A percentile compares a stretch with the other conserved stretches of the same genome.
Evolutionary conservation across 768 basidiomycete genomes (phyloP).

Genomic region (Boletus rufocinnamomeus): DNA sequence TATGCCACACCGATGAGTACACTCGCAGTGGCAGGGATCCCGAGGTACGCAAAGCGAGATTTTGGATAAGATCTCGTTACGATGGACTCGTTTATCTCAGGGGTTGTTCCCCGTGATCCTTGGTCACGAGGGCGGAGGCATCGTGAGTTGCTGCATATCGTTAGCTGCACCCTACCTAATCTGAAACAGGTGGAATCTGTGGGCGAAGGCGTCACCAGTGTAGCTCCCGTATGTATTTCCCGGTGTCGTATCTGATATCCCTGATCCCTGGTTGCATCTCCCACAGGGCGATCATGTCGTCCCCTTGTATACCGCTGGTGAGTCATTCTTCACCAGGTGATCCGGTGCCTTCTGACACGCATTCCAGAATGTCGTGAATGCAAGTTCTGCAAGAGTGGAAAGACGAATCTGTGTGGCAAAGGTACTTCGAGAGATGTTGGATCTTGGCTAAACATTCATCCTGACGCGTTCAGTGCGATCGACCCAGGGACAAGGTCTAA

Average conservation of each 20-base stretch:
- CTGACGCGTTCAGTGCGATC: slow-evolving; percentile 63
- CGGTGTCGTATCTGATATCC: not conserved
- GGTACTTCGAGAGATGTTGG: slow-evolving; percentile 45
- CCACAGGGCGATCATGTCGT: slow-evolving; percentile 91
- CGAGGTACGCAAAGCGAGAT: slow-evolving; percentile 56
- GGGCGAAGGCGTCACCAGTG: slow-evolving; percentile 90
- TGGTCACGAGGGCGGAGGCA: slow-evolving; percentile 92
- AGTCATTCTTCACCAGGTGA: slow-evolving; percentile 13
- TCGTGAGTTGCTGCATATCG: slow-evolving; percentile 52
- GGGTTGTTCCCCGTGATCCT: slow-evolving; percentile 91
- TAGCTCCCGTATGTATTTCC: slow-evolving; percentile 48
- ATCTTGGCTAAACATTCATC: not conserved
- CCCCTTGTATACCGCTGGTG: slow-evolving; percentile 93
- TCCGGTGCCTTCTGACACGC: slow-evolving; percentile 1
- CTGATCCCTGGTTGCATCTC: not conserved
- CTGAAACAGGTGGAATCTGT: slow-evolving; percentile 85
- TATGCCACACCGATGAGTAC: slow-evolving; percentile 99
- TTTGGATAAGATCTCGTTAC: not conserved
- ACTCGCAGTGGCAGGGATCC: slow-evolving; percentile 95
- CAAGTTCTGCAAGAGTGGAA: slow-evolving; percentile 98
- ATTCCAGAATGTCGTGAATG: slow-evolving; percentile 86
- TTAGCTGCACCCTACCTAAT: slow-evolving; percentile 2
- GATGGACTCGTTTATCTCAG: slow-evolving; percentile 39
- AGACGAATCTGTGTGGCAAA: slow-evolving; percentile 98
- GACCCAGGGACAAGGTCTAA: slow-evolving; percentile 91